Percentiles rank a stretch among this genome's conserved stretches.
Evolutionary conservation across 169 alveolate species (phyloP).

Genomic region (Neospora caninum): DNA sequence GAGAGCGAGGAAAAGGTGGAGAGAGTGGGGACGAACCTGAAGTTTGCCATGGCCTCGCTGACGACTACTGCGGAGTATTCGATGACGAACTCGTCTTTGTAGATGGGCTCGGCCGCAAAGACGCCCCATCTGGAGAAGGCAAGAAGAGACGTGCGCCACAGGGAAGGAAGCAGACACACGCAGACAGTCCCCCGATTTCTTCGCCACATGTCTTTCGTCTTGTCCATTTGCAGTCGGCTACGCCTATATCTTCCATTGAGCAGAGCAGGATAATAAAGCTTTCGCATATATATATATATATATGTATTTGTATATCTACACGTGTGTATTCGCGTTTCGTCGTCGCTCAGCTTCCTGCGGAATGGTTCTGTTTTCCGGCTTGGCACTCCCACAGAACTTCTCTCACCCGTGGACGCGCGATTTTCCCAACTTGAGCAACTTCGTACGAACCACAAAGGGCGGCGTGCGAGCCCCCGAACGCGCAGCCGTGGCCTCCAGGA

Average conservation of each 20-base stretch:
- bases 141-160: neutral
- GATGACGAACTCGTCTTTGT: slow-evolving; percentile 56
- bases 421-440: slow-evolving; percentile 19
- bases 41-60: slow-evolving; percentile 65
- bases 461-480: slow-evolving; percentile 28
- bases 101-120: slow-evolving; percentile 58
- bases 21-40: neutral
- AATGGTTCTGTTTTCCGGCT: too few species aligned
- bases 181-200: neutral
- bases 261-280: too few species aligned
- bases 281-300: too few species aligned
- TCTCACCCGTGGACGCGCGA: slow-evolving; percentile 41
- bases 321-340: too few species aligned
- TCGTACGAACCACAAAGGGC: slow-evolving; percentile 9
- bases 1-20: neutral
- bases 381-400: too few species aligned
- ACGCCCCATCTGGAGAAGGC: slow-evolving; percentile 55
- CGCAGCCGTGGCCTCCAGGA: neutral
- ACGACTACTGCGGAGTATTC: slow-evolving; percentile 62
- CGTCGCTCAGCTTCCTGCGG: too few species aligned
- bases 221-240: too few species aligned
- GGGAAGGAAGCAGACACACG: neutral
- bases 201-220: too few species aligned
- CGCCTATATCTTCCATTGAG: too few species aligned
- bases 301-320: neutral